Base-by-base conservation (phyloP, 805 yeast genomes). In the Tetrapisispora nanseiensis region DNA sequence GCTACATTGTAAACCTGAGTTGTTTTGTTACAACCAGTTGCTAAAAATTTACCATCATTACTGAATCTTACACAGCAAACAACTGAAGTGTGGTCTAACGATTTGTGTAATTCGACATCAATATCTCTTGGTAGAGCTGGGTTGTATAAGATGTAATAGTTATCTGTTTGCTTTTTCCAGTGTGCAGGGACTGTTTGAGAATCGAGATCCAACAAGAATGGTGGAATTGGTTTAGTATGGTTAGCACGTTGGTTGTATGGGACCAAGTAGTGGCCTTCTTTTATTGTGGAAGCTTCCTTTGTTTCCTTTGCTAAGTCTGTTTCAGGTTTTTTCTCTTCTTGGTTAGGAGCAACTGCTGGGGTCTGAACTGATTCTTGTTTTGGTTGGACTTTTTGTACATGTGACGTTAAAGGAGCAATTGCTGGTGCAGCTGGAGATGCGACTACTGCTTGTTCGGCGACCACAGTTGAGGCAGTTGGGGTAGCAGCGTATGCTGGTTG, bases 11-110 rank as follows among this genome's bases (percentile, higher is more conserved):
- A 90, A 44, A 90, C 95, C 65, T 89, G 96, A 3, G 97, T 92
- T 33, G 94, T 77, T 61, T 87, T 86, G 69, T 90, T 92, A 70
- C 97, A 89, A 38, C 98, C 98, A 13, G 97, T 90, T 21, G 97
- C 98, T 52, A 90, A 71, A 59, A 76, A 85, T 66, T 84, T 82
- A 48, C 97, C 97, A 61, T 86, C 95, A 50, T 78, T 78, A 45
- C 89, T 80, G 69, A 92, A 90, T 47, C 95, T 75, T 45, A 90
- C 97, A 65, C 97, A 90, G 70, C 97, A 92, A 39, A 90, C 97
- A 35, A 90, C 97, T 2, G 95, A 83, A 13, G 87, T 75, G 68
- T 92, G 97, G 59, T 85, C 95, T 52, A 90, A 75, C 12, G 95
- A 82, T 59, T 84, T 92, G 52, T 87, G 85, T 48, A 90, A 72